Evolutionary conservation across 192 early-diverging fungal genomes (phyloP), one percentile per base, ranked within the genome.

Genomic region (Phlyctochytrium planicorne): DNA sequence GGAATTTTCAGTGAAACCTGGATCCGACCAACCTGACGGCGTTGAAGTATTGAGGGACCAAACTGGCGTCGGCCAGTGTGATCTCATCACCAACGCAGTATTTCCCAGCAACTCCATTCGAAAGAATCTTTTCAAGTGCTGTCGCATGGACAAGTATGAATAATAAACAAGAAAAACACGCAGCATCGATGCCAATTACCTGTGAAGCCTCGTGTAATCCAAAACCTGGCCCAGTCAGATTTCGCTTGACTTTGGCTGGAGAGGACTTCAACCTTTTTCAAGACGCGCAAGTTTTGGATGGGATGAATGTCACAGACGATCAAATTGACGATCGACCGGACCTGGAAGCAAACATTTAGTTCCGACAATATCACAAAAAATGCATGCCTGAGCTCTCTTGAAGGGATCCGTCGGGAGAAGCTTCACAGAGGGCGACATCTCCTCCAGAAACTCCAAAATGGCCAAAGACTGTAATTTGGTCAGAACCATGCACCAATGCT

Each of bases 391-490:
- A 33, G 90, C 91, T 3, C 89, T 84, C 32, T 79, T 73, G 14
- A 80, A 59, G 32, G 88, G 80, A 32, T 92, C 89, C 36, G 74
- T 75, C 16, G 95, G 95, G 53, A 97, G 76, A 40, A 95, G 77
- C 14, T 91, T 80, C 16, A 36, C 14, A 60, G 84, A 82, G 16
- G 91, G 86, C 50, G 80, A 65, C 12, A 82, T 74, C 66, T 97
- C 95, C 52, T 97, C 95, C 2, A 98, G 75, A 67, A 92, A 93
- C 67, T 98, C 95, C 24, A 94, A 65, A 47, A 98, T 95, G 17
- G 93, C 89, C 24, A 85, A 63, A 2, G 90, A 93, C 80, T 95
- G 87, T 34, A 30, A 17, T 68, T 34, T 34, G 16, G 14, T 34
- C 25, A 16, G 53, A 61, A 23, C 78, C 0, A n/a, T n/a, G n/a